A percentile compares a stretch with the other conserved stretches of the same genome.
phyloP scores from a whole-genome alignment of 495 filamentous ascomycete genomes.

The Neurospora sublineolata region DNA sequence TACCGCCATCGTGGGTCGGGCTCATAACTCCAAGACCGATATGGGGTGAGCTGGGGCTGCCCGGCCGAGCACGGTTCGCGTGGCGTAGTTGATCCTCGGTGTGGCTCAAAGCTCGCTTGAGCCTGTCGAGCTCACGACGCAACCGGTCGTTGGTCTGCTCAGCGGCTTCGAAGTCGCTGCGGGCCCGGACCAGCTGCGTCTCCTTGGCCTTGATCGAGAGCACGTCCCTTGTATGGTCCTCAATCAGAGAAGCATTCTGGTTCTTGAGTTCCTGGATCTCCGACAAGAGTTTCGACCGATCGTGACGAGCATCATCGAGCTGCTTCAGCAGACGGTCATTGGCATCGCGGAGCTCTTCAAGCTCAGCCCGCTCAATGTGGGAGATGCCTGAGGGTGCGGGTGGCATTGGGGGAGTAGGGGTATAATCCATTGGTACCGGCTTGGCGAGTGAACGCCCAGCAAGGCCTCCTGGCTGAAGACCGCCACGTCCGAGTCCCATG shows the following conservation, averaged over 20 bases:
- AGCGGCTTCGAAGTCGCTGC: constrained; percentile 78
- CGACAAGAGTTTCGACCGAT: constrained; percentile 59
- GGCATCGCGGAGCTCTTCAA: constrained; percentile 76
- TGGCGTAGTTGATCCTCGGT: constrained; percentile 24
- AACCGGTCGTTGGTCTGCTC: constrained; percentile 74
- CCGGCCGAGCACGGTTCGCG: constrained; percentile 29
- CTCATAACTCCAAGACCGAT: constrained; percentile 24
- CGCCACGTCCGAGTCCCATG: constrained; percentile 55
- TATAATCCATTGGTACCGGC: constrained; percentile 38
- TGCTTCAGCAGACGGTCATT: constrained; percentile 63
- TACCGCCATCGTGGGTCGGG: constrained; percentile 38
- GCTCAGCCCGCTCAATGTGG: constrained; percentile 70
- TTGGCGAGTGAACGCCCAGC: constrained; percentile 81
- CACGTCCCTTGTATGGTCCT: constrained; percentile 92
- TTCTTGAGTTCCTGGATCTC: constrained; percentile 84
- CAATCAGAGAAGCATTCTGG: constrained; percentile 91
- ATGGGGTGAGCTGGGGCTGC: constrained; percentile 28
- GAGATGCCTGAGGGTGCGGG: constrained; percentile 47
- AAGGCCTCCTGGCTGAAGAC: constrained; percentile 38
- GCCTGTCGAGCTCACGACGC: constrained; percentile 77
- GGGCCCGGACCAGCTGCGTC: constrained; percentile 85
- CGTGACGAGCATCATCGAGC: constrained; percentile 63
- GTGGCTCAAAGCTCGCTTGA: constrained; percentile 63
- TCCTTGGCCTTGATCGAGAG: constrained; percentile 96
- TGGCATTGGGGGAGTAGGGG: constrained; percentile 33